Evolutionary conservation across 2,329 filamentous ascomycete species (phyloP), one percentile per base, ranked within the genome.

Genomic region (Mycosphaerella arachidis): DNA sequence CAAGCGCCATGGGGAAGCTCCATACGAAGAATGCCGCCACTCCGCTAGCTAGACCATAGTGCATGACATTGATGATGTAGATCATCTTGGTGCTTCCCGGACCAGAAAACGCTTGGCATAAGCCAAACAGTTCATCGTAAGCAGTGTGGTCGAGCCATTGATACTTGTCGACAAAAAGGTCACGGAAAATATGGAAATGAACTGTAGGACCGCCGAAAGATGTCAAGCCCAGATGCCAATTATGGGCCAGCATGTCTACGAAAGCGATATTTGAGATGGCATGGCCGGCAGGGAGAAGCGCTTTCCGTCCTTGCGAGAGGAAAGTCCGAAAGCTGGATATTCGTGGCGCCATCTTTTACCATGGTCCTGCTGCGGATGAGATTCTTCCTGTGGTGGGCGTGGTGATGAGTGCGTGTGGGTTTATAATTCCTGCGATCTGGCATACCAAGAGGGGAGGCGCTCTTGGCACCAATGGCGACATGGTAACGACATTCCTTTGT

Each of bases 71-170:
- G 45, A 91, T 84, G 60, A 83, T 88, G 61, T 88, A 90, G 0
- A 84, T 70, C 85, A 91, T 87, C 83, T 91, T 91, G 1, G 88
- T 90, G 63, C 84, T 87, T 0, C 67, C 87, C 0, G 88, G 88
- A 0, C 88, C 88, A 0, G 84, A 85, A 1, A 90, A 77, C 1
- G 85, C 84, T 73, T 91, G 87, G 18, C 81, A 84, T 50, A 91
- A 75, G 29, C 84, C 86, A 71, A 91, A 91, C 0, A 91, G 79
- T 68, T 91, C 88, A 71, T 89, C 85, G 72, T 87, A 90, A 59
- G 85, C 81, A 66, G 88, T 84, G 56, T 90, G 86, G 71, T 89
- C 85, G 29, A 90, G 80, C 88, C 88, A 91, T 68, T 77, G 72
- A 43, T 81, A 71, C 50, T 82, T 81, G 0, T 80, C 77, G 0